These are phyloP conservation scores for Oryza meyeriana DNA, from an alignment of 176 grass and related monocot species.

Conservation along the genomic window DNA sequence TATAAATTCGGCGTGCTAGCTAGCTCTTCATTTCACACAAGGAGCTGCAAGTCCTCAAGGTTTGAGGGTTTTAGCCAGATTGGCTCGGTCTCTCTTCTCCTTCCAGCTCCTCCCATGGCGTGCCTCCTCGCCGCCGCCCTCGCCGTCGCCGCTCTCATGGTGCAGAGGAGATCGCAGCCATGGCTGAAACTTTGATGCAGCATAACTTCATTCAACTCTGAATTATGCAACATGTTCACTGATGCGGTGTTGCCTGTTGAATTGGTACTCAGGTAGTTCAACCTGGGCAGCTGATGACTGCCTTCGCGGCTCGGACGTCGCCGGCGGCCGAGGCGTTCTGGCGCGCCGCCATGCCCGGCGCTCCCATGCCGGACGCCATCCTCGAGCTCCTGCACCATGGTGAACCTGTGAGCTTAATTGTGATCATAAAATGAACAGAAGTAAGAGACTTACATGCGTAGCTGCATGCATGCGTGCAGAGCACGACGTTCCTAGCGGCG, in stretches of 20 bases:
- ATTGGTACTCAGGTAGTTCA: conserved; percentile 17
- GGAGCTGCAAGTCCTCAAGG: neutral
- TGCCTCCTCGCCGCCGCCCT: conserved; percentile 12
- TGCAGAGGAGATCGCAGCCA: neutral
- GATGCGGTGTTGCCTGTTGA: neutral
- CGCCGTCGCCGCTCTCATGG: conserved; percentile 24
- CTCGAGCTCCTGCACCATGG: conserved; percentile 30
- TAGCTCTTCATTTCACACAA: neutral
- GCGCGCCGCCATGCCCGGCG: conserved; percentile 20
- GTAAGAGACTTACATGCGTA: neutral
- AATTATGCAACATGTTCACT: neutral
- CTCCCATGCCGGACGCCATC: conserved; percentile 37
- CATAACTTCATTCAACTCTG: neutral
- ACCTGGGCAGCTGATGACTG: neutral
- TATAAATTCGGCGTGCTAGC: conserved; percentile 6
- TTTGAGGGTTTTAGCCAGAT: neutral
- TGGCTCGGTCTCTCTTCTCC: neutral
- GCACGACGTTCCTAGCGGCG: neutral
- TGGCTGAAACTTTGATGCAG: neutral
- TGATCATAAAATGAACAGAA: neutral
- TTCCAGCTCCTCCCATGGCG: conserved; percentile 23
- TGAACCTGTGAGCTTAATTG: neutral
- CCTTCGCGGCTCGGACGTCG: conserved; percentile 16
- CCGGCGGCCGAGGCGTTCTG: conserved; percentile 32
- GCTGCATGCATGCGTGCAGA: neutral